Conservation (phyloP, 495 filamentous ascomycete species). For the Penicillium macrosclerotiorum region DNA sequence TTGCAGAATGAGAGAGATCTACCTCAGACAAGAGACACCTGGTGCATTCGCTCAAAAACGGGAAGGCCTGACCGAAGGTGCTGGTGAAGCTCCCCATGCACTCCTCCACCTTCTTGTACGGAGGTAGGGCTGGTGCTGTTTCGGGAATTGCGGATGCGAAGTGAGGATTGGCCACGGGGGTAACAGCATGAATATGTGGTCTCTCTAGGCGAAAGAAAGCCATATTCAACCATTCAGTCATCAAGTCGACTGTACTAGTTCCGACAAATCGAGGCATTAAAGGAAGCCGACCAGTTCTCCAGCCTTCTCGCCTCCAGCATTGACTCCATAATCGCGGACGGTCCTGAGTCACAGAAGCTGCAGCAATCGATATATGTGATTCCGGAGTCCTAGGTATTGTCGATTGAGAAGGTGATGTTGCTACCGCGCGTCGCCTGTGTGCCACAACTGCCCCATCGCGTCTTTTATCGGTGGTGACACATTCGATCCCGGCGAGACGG, state of each 20-base stretch:
- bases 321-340: slow-evolving; percentile 11
- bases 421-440: slow-evolving; percentile 4
- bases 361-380: background rate
- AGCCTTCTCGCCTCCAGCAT: slow-evolving; percentile 12
- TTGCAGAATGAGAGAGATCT: background rate
- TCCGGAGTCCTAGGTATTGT: background rate
- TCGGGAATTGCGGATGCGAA: background rate
- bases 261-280: slow-evolving; percentile 14
- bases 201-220: slow-evolving; percentile 11
- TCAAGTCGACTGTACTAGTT: slow-evolving; percentile 10
- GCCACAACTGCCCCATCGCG: slow-evolving; percentile 6
- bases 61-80: slow-evolving; percentile 1
- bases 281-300: slow-evolving; percentile 11
- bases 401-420: background rate
- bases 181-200: background rate
- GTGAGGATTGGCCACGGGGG: slow-evolving; percentile 1
- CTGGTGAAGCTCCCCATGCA: background rate
- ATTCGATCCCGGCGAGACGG: slow-evolving; percentile 8
- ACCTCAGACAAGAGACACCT: background rate
- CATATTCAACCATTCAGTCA: slow-evolving; percentile 14
- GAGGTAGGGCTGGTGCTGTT: background rate
- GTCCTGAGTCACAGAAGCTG: background rate
- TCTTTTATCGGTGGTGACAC: slow-evolving; percentile 15
- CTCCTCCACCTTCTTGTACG: background rate
- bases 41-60: background rate